A percentile compares a stretch with the other conserved stretches of the same genome.
Conservation (phyloP, 2,329 filamentous ascomycete species). For the Beauveria bassiana region DNA sequence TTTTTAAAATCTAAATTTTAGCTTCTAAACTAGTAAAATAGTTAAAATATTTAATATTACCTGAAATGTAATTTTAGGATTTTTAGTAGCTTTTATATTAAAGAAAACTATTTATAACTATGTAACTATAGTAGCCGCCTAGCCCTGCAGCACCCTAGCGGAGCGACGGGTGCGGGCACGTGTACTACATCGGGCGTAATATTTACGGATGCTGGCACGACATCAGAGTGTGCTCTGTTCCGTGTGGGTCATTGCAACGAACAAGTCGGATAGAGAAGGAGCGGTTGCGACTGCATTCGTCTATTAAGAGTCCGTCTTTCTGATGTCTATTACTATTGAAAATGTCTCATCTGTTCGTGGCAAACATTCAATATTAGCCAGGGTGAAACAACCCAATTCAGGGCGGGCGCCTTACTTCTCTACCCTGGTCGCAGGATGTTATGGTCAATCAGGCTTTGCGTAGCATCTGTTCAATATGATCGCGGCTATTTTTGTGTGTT, state of each 20-base stretch:
- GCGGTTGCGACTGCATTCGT: background rate
- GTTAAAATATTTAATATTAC: no score
- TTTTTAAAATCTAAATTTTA: no score
- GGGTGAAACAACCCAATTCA: background rate
- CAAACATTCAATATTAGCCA: background rate
- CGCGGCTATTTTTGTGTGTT: constrained; percentile 87
- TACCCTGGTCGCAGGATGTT: background rate
- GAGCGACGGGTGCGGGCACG: no score
- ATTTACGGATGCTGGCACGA: background rate
- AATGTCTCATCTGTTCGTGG: background rate
- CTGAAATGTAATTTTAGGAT: no score
- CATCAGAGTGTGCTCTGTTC: background rate
- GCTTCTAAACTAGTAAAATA: no score
- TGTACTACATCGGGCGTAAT: no score
- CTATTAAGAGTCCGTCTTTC: background rate
- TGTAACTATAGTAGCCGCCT: no score
- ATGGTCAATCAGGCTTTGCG: constrained; percentile 33
- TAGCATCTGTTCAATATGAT: constrained; percentile 85
- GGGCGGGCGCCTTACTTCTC: no score
- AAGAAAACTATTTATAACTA: no score
- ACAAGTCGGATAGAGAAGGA: background rate
- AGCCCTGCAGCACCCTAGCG: no score
- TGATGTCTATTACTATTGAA: background rate
- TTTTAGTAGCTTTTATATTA: no score
- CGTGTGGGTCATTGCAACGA: background rate